phyloP scores from a whole-genome alignment of 495 filamentous ascomycete species.

The Jackrogersella multiformis region DNA sequence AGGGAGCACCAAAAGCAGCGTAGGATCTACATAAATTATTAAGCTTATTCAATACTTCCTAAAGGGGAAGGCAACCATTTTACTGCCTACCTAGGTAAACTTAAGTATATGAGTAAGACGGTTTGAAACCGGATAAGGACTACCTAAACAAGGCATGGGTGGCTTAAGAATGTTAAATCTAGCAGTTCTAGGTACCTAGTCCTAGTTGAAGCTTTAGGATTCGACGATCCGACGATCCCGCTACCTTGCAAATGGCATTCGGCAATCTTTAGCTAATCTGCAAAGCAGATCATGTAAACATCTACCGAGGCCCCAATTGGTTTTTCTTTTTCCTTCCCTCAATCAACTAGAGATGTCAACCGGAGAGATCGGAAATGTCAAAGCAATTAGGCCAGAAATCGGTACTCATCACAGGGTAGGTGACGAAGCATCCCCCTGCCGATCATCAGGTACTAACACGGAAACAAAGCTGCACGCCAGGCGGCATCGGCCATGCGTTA shows the following conservation, averaged over 20 bases:
- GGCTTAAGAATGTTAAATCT: background rate
- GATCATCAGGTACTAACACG: background rate
- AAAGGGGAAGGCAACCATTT: constrained; percentile 1
- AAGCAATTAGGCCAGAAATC: background rate
- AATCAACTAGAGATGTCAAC: background rate
- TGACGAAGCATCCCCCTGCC: background rate
- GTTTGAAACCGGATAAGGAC: background rate
- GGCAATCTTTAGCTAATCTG: constrained; percentile 1
- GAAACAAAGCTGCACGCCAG: background rate
- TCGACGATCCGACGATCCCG: background rate
- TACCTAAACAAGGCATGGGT: background rate
- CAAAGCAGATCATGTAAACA: constrained; percentile 4
- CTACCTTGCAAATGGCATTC: background rate
- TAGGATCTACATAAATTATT: background rate
- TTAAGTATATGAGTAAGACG: constrained; percentile 9
- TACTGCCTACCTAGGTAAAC: background rate
- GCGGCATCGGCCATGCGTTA: background rate
- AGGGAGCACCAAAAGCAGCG: background rate
- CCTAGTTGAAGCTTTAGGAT: background rate
- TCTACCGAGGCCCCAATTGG: constrained; percentile 9
- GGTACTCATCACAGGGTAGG: constrained; percentile 8
- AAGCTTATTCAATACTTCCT: constrained; percentile 10
- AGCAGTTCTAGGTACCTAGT: background rate
- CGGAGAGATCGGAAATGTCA: background rate
- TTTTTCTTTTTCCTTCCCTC: background rate